Conservation (phyloP, 164 flowering plant species). For the Nymphaea thermarum region DNA sequence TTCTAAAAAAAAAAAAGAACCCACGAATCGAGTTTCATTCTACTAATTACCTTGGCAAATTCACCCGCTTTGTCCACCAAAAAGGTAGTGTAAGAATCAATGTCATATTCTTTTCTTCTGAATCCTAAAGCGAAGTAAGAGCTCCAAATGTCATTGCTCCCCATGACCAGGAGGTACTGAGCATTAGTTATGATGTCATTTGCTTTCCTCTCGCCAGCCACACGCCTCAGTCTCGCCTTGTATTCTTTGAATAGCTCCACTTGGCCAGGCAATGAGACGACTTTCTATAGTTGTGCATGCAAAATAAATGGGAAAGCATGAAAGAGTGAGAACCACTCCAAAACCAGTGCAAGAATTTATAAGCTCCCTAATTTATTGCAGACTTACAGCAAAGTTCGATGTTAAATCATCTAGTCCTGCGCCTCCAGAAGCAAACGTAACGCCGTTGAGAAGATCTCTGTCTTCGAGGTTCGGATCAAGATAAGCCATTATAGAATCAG, state of each 20-base stretch:
- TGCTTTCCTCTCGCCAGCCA: slow-evolving; percentile 42
- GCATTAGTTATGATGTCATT: slow-evolving; percentile 25
- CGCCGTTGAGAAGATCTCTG: slow-evolving; percentile 45
- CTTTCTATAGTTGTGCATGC: slow-evolving; percentile 14
- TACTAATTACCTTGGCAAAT: slow-evolving; percentile 31
- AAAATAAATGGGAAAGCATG: no score
- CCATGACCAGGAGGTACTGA: slow-evolving; percentile 17
- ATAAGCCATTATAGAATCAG: slow-evolving; percentile 40
- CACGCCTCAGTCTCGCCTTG: slow-evolving; percentile 23
- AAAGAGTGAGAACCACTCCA: no score
- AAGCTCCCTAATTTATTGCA: neutral
- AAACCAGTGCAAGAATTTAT: neutral
- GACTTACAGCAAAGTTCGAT: slow-evolving; percentile 27
- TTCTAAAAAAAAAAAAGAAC: no score
- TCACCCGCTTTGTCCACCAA: slow-evolving; percentile 27
- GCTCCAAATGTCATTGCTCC: slow-evolving; percentile 12
- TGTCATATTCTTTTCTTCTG: slow-evolving; percentile 25
- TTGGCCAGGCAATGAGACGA: slow-evolving; percentile 33
- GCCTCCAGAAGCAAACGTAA: slow-evolving; percentile 69
- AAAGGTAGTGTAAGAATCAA: slow-evolving; percentile 37
- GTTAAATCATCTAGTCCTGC: slow-evolving; percentile 62
- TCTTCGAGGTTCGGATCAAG: slow-evolving; percentile 42
- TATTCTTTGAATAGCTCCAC: slow-evolving; percentile 49
- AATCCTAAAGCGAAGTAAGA: slow-evolving; percentile 29
- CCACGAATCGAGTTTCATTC: neutral